These are phyloP conservation scores for Eimeria sp. DNA, from an alignment of 169 alveolate species.

Conservation along the genomic window DNA sequence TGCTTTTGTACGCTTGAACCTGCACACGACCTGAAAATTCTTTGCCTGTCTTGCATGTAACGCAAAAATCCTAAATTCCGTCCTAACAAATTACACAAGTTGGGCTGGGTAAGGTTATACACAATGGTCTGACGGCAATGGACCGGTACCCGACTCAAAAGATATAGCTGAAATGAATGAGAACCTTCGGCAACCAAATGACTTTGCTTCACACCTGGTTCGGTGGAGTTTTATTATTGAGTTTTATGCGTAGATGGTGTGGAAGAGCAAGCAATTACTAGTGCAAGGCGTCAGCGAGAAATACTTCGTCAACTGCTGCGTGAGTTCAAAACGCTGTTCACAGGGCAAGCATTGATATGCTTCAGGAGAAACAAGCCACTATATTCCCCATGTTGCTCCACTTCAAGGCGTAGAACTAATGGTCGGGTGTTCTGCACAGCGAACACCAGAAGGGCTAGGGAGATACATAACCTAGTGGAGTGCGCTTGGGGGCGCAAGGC, in stretches of 20 bases:
- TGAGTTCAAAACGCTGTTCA: not conserved
- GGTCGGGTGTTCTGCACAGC: not conserved
- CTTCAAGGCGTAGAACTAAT: not conserved
- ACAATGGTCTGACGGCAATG: not conserved
- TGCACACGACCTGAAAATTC: not conserved
- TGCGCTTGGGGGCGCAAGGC: not conserved
- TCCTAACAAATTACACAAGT: not conserved
- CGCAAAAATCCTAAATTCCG: not conserved
- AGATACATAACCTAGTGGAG: not conserved
- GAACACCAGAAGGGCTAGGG: not conserved
- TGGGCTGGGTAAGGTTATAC: not conserved
- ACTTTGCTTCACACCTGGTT: not conserved
- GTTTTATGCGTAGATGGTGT: not conserved
- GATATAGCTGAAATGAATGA: not conserved
- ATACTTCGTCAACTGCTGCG: not conserved
- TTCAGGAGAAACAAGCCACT: not conserved
- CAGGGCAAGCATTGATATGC: not conserved
- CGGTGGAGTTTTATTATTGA: not conserved
- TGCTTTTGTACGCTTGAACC: not conserved
- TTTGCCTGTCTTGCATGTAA: not conserved
- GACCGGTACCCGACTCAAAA: not conserved
- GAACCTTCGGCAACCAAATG: not conserved
- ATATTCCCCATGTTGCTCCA: not conserved
- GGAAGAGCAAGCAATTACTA: not conserved
- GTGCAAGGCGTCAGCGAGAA: not conserved